Evolutionary conservation across 2,329 filamentous ascomycete genomes (phyloP).

Genomic region (Acarospora socialis): DNA sequence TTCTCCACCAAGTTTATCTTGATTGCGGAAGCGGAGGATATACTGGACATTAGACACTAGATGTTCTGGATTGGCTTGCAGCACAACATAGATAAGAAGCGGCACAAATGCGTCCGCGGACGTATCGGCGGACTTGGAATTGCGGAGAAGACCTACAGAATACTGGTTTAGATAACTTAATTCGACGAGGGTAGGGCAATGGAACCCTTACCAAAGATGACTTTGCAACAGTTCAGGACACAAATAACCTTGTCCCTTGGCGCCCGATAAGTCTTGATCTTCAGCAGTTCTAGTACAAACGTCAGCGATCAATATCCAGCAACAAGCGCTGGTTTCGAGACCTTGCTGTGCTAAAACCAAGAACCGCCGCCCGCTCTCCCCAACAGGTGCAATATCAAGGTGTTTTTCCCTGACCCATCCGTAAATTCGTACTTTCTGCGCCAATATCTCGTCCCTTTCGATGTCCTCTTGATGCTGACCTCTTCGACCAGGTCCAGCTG

Average conservation of each 20-base stretch:
- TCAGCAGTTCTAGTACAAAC: conserved; percentile 58
- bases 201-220: conserved; percentile 66
- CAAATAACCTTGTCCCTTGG: conserved; percentile 97
- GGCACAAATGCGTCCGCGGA: conserved; percentile 95
- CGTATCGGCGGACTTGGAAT: conserved; percentile 72
- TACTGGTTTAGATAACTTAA: conserved; percentile 2
- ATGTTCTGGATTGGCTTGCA: conserved; percentile 89
- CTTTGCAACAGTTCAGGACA: conserved; percentile 96
- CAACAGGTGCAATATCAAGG: conserved; percentile 75
- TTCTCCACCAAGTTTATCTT: conserved; percentile 94
- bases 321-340: conserved; percentile 26
- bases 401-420: conserved; percentile 89
- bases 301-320: not conserved
- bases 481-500: conserved; percentile 65
- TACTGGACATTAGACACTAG: conserved; percentile 97
- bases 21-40: conserved; percentile 89
- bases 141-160: conserved; percentile 62
- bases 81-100: conserved; percentile 84
- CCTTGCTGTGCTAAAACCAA: conserved; percentile 78
- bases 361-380: conserved; percentile 77
- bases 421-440: conserved; percentile 95
- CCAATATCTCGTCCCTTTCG: conserved; percentile 85
- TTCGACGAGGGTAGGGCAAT: not conserved
- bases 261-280: conserved; percentile 95
- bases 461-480: conserved; percentile 98